Evolutionary conservation across 208 protist species (phyloP).

Genomic region (Ichthyophonus hoferi): DNA sequence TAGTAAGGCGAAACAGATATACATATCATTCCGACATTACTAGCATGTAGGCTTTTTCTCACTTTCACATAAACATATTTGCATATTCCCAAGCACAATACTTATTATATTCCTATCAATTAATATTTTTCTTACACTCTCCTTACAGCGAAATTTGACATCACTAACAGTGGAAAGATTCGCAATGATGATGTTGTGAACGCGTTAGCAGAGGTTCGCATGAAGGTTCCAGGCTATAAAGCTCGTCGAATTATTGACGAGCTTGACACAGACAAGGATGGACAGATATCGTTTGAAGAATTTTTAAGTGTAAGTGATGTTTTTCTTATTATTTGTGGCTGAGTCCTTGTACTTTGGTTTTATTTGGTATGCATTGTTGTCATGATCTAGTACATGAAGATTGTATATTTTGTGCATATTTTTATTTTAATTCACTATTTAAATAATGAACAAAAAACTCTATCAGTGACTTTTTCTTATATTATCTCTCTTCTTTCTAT

Average conservation of each 20-base stretch:
- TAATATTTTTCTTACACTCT: conserved; percentile 14
- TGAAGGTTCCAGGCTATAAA: conserved; percentile 39
- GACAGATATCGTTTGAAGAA: conserved; percentile 54
- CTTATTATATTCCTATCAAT: too few relatives aligned
- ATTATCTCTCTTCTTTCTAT: neutral
- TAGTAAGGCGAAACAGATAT: too few relatives aligned
- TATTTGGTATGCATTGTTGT: too few relatives aligned
- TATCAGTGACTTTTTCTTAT: neutral
- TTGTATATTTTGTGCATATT: neutral
- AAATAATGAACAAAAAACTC: too few relatives aligned
- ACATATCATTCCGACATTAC: too few relatives aligned
- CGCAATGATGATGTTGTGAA: conserved; percentile 18
- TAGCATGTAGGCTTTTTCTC: too few relatives aligned
- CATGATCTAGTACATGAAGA: neutral
- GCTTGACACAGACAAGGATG: conserved; percentile 49
- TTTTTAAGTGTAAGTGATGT: conserved; percentile 49
- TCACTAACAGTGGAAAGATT: conserved; percentile 34
- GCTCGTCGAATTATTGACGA: conserved; percentile 59
- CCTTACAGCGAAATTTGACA: conserved; percentile 29
- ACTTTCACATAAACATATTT: too few relatives aligned
- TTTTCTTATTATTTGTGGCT: too few relatives aligned
- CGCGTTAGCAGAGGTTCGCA: neutral
- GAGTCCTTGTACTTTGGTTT: too few relatives aligned
- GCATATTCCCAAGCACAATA: too few relatives aligned
- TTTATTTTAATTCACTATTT: neutral